Evolutionary conservation across 176 grass and related monocot genomes (phyloP).

Genomic region (Aegilops speltoides): DNA sequence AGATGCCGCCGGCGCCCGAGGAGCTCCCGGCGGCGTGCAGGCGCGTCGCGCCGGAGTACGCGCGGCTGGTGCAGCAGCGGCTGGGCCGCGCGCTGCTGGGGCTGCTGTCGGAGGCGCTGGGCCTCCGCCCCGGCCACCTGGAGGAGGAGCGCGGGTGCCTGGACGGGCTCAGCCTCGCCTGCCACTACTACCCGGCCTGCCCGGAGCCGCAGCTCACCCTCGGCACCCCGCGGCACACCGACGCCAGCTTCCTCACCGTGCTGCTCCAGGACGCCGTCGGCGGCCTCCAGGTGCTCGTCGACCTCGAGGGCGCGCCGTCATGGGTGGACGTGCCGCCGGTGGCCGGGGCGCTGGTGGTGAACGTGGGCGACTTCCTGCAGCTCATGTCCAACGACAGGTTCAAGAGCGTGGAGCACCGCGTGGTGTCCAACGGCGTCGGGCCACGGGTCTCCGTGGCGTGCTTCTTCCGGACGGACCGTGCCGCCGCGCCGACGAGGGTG

Average conservation of each 20-base stretch:
- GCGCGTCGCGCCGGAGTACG: not conserved
- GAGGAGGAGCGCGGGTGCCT: slow-evolving; percentile 11
- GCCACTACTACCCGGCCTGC: not conserved
- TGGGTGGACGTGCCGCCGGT: slow-evolving; percentile 7
- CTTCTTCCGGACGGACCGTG: not conserved
- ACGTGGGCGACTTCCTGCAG: slow-evolving; percentile 16
- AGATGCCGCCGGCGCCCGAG: not conserved
- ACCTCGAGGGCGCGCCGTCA: rapidly evolving
- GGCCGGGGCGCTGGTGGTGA: not conserved
- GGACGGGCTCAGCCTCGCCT: not conserved
- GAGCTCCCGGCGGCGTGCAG: not conserved
- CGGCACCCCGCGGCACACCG: not conserved
- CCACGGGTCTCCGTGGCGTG: not conserved
- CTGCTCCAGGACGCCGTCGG: not conserved
- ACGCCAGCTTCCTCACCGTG: slow-evolving; percentile 2
- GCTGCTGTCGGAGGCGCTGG: not conserved
- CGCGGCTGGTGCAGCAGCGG: not conserved
- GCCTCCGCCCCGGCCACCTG: not conserved
- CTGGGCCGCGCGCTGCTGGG: not conserved
- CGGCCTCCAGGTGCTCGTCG: slow-evolving; percentile 6
- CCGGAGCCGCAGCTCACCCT: not conserved
- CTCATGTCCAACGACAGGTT: slow-evolving; percentile 16
- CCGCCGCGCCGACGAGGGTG: not conserved
- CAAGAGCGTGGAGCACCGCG: slow-evolving; percentile 20
- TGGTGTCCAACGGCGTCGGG: not conserved